These are phyloP conservation scores for Ustilago curta DNA, from an alignment of 1,284 basidiomycete species.

Conservation along the genomic window DNA sequence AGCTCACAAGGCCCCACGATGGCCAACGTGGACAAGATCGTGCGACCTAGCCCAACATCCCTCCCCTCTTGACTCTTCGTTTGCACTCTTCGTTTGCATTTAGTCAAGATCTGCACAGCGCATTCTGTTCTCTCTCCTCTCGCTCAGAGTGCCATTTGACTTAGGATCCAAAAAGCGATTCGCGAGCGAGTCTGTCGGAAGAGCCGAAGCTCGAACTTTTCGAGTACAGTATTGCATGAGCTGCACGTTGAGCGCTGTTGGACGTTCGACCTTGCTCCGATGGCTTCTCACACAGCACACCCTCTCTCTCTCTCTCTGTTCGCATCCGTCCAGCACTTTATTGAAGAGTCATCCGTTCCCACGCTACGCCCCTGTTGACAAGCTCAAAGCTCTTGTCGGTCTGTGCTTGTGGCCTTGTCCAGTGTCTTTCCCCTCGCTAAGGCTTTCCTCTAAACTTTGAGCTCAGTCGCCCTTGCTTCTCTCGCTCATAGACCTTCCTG, in stretches of 20 bases:
- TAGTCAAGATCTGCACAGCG: neutral
- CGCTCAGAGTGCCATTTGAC: neutral
- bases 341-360: neutral
- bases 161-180: neutral
- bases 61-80: neutral
- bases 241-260: constrained; percentile 11
- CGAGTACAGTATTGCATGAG: constrained; percentile 3
- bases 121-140: neutral
- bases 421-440: neutral
- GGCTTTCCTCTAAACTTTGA: neutral
- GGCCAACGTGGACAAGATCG: constrained; percentile 53
- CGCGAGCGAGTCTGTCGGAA: neutral
- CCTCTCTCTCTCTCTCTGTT: too few relatives aligned
- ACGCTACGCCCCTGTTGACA: constrained; percentile 3
- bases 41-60: constrained; percentile 33
- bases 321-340: neutral
- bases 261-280: constrained; percentile 3
- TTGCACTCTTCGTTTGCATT: neutral
- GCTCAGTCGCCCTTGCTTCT: neutral
- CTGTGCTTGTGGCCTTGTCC: constrained; percentile 1
- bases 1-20: constrained; percentile 15
- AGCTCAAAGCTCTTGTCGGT: neutral
- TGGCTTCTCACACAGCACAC: neutral
- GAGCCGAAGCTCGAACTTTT: constrained; percentile 2
- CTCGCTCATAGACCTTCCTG: too few relatives aligned